Evolutionary conservation across 2,329 filamentous ascomycete genomes (phyloP).

Genomic region (Colletotrichum shisoi): DNA sequence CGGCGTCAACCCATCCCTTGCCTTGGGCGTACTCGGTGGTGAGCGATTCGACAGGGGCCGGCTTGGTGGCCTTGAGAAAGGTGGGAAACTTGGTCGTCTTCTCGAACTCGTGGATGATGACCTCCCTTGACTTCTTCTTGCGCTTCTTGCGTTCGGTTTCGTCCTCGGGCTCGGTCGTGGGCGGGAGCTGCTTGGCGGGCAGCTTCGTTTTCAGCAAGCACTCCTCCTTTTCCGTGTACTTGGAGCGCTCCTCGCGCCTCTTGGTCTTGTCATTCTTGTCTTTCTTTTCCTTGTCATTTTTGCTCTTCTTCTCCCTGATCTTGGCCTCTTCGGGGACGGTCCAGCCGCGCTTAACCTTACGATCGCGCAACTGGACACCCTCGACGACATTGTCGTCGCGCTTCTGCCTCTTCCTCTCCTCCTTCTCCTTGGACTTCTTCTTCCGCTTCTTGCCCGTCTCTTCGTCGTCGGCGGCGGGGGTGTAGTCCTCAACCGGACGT

Average conservation of each 20-base stretch:
- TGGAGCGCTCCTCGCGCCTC: slow-evolving; percentile 70
- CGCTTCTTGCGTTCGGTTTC: slow-evolving; percentile 63
- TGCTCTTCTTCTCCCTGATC: slow-evolving; percentile 57
- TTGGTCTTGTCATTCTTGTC: slow-evolving; percentile 61
- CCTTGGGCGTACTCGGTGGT: slow-evolving; percentile 76
- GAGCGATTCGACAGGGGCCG: slow-evolving; percentile 54
- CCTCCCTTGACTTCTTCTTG: slow-evolving; percentile 67
- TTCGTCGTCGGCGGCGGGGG: slow-evolving; percentile 49
- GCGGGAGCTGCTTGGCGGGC: slow-evolving; percentile 51
- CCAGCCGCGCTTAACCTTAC: slow-evolving; percentile 90
- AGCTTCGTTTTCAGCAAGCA: slow-evolving; percentile 85
- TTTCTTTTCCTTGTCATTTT: slow-evolving; percentile 56
- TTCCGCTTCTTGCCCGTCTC: slow-evolving; percentile 54
- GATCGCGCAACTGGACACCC: slow-evolving; percentile 75
- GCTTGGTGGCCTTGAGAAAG: slow-evolving; percentile 72
- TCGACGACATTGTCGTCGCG: slow-evolving; percentile 60
- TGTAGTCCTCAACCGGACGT: slow-evolving; percentile 65
- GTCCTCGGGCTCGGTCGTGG: slow-evolving; percentile 51
- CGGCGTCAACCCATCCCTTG: slow-evolving; percentile 85
- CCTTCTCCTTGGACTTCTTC: slow-evolving; percentile 49
- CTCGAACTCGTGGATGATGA: slow-evolving; percentile 87
- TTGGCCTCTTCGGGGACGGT: slow-evolving; percentile 69
- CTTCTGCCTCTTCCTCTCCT: slow-evolving; percentile 59
- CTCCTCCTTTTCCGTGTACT: slow-evolving; percentile 82
- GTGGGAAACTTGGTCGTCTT: slow-evolving; percentile 83